Evolutionary conservation across 2,329 filamentous ascomycete genomes (phyloP), one percentile per base, ranked within the genome.

Genomic region (Nemania abortiva): DNA sequence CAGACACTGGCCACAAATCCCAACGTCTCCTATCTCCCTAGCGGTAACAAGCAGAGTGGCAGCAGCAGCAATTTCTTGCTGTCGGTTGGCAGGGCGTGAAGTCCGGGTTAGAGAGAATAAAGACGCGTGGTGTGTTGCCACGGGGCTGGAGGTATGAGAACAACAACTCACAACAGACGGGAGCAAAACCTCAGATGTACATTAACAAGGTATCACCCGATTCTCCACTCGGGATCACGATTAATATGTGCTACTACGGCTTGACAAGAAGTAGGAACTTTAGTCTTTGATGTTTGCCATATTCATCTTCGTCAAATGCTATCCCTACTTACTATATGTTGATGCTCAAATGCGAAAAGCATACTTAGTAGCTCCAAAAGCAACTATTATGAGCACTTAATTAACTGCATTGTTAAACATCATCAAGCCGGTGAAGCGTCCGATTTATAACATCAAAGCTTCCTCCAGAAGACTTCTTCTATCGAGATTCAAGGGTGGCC

Each of bases 1-100:
- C 89, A 94, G 83, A 95, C 95, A 74, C 84, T 99, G 78, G 90
- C 95, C 22, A 85, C 85, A 68, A 99, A 99, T 84, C 95, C 96
- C 69, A 98, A 99, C 77, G 95, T 99, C 63, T 95, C 94, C 56
- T 99, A 99, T 82, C 83, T 99, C 72, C 96, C 96, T 2, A 89
- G 93, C 75, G 91, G 92, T 66, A 82, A 68, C 64, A 87, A 88
- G 74, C 90, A 92, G 82, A 87, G 87, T 68, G 86, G 88, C 72
- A 70, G 72, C 53, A 73, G 84, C 73, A 70, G 70, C 56, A 74
- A 86, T 73, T 77, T 84, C 59, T 79, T 90, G 76, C 77, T 90
- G 72, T 88, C 84, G 39, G 86, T 89, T 1, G 82, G 83, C 29
- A 80, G 81, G 77, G 75, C 80, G 69, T 84, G 20, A 50, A 34